These are phyloP conservation scores for Talaromyces marneffei DNA, from an alignment of 2,329 filamentous ascomycete genomes.

Conservation along the genomic window DNA sequence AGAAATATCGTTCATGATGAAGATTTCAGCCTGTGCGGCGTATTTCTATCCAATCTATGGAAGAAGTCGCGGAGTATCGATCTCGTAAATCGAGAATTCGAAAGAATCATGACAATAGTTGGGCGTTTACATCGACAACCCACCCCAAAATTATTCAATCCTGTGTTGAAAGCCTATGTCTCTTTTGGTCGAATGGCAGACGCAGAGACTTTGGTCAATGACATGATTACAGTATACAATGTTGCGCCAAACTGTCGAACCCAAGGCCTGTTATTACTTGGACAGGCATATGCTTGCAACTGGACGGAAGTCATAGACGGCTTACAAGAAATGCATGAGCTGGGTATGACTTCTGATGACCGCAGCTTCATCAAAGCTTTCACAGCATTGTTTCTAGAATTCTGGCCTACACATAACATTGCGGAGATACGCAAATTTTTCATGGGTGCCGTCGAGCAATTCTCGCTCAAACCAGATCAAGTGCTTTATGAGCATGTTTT, in stretches of 20 bases:
- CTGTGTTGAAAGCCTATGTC: slow-evolving; percentile 36
- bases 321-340: slow-evolving; percentile 34
- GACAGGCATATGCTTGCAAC: slow-evolving; percentile 33
- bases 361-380: slow-evolving; percentile 30
- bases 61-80: slow-evolving; percentile 35
- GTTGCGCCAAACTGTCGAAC: slow-evolving; percentile 30
- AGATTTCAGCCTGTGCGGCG: slow-evolving; percentile 31
- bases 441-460: slow-evolving; percentile 30
- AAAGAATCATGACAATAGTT: slow-evolving; percentile 25
- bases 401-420: slow-evolving; percentile 33
- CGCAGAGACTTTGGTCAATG: slow-evolving; percentile 30
- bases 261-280: slow-evolving; percentile 33
- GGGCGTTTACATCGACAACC: slow-evolving; percentile 25
- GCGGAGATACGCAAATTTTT: slow-evolving; percentile 32
- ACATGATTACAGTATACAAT: slow-evolving; percentile 29
- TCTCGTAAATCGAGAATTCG: slow-evolving; percentile 30
- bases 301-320: slow-evolving; percentile 37
- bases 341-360: slow-evolving; percentile 25
- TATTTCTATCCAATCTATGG: slow-evolving; percentile 36
- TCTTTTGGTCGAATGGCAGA: slow-evolving; percentile 32
- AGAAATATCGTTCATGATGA: slow-evolving; percentile 28
- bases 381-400: slow-evolving; percentile 39
- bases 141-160: slow-evolving; percentile 37
- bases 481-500: slow-evolving; percentile 37
- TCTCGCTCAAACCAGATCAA: slow-evolving; percentile 32